Conservation (phyloP, 306 rosid genomes). For the Rubus parviflorus region DNA sequence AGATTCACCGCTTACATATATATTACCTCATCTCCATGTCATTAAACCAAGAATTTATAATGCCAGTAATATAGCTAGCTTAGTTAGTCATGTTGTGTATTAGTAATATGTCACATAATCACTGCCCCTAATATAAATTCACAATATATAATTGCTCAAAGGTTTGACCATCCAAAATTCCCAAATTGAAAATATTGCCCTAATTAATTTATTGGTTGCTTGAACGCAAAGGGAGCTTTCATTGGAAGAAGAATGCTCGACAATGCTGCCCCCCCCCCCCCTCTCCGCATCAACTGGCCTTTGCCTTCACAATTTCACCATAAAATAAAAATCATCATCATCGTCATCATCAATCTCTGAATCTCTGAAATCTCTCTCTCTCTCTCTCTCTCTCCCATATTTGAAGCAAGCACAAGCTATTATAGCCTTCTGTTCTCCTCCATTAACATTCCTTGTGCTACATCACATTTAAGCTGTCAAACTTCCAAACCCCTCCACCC, state of each 20-base stretch:
- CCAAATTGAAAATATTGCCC: constrained; percentile 22
- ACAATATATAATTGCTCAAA: constrained; percentile 36
- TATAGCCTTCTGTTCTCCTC: constrained; percentile 11
- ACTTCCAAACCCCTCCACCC: constrained; percentile 31
- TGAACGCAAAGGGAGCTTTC: constrained; percentile 87
- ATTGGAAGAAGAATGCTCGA: constrained; percentile 77
- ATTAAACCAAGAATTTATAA: background rate
- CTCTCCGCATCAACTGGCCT: constrained; percentile 59
- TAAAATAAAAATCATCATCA: constrained; percentile 3
- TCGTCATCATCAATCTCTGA: background rate
- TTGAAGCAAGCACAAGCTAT: constrained; percentile 55
- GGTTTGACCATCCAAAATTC: constrained; percentile 67
- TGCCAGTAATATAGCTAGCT: background rate
- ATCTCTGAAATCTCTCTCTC: constrained; percentile 21
- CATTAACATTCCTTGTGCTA: constrained; percentile 32
- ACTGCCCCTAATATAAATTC: background rate
- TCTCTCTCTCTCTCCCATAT: constrained; percentile 18
- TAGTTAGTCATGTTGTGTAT: background rate
- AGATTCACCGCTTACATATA: background rate
- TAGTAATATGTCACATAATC: background rate
- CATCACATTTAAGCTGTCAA: constrained; percentile 55
- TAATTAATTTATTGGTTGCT: constrained; percentile 47
- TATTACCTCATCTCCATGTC: constrained; percentile 10
- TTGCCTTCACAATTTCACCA: constrained; percentile 21
- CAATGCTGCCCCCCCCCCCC: constrained; percentile 57